Evolutionary conservation across 176 grass and related monocot genomes (phyloP), one percentile per base, ranked within the genome.

Genomic region (Pontederia paniculata): DNA sequence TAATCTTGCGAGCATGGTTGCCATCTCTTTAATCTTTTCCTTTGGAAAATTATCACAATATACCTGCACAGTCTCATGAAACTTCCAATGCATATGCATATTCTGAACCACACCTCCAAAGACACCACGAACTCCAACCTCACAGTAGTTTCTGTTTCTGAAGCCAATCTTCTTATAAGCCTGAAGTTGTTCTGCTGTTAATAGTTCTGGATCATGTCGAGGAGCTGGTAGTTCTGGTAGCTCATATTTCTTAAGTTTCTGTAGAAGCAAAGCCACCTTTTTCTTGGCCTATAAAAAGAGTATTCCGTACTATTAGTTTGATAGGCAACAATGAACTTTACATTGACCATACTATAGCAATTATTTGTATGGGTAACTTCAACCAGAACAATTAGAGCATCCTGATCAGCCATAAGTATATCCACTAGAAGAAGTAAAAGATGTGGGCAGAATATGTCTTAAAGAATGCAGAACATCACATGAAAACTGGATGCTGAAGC

Each of bases 21-120:
- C 83, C 91, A 97, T 97, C 73, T 97, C 91, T 65, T 87, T 97
- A 46, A 97, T 97, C 41, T 97, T 97, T 76, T 97, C 91, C 71
- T 88, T 90, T 0, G 91, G 86, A 19, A 84, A 97, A 52, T 90
- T 97, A 64, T 97, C 91, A 76, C 91, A 97, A 60, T 79, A 97
- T 70, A 97, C 86, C 71, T 97, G 91, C 41, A 97, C 91, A 0
- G 91, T 97, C 71, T 97, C 86, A 55, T 90, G 86, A 74, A 90
- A 97, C 70, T 97, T 97, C 93, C 93, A 98, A 11, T 98, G 93
- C 63, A 98, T 79, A 83, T 98, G 93, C 93, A 98, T 98, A 72
- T 98, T 98, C 66, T 98, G 93, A 62, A 98, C 93, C 72, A 98
- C 93, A 66, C 93, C 93, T 80, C 93, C 83, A 84, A 98, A 98